Conservation (phyloP, 2,329 filamentous ascomycete species). For the Penicillium sp. region DNA sequence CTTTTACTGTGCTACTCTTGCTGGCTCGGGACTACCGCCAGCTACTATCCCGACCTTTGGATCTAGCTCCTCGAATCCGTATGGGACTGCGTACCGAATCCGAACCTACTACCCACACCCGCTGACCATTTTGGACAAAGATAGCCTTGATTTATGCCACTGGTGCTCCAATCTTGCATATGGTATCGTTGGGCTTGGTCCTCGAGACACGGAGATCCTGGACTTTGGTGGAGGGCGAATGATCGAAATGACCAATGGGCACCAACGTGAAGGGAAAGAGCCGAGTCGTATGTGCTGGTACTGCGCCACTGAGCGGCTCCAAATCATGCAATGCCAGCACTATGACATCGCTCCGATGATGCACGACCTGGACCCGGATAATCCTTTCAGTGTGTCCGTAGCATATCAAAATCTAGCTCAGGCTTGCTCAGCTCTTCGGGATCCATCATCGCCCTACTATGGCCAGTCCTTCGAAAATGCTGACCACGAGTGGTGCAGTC, state of each 20-base stretch:
- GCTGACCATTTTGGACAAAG: conserved; percentile 42
- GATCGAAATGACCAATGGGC: conserved; percentile 45
- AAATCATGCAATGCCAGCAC: conserved; percentile 40
- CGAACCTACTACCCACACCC: conserved; percentile 47
- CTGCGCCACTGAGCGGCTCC: conserved; percentile 42
- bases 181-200: conserved; percentile 45
- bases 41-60: conserved; percentile 15
- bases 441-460: neutral
- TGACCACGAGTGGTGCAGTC: conserved; percentile 42
- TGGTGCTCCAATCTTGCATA: conserved; percentile 48
- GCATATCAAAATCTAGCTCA: conserved; percentile 31
- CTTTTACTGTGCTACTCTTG: neutral
- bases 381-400: conserved; percentile 27
- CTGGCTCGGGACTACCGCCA: neutral
- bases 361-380: conserved; percentile 12
- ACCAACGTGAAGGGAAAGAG: conserved; percentile 36
- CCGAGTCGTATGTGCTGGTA: conserved; percentile 44
- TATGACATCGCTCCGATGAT: conserved; percentile 37
- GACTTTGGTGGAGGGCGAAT: conserved; percentile 41
- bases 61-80: conserved; percentile 11
- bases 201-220: conserved; percentile 39
- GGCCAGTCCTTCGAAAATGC: conserved; percentile 11
- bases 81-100: conserved; percentile 18
- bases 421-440: conserved; percentile 2
- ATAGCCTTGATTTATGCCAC: conserved; percentile 37